Percentiles rank a stretch among this genome's conserved stretches.
These are phyloP conservation scores for Mentha longifolia DNA, from an alignment of 257 asterid species.

Conservation along the genomic window DNA sequence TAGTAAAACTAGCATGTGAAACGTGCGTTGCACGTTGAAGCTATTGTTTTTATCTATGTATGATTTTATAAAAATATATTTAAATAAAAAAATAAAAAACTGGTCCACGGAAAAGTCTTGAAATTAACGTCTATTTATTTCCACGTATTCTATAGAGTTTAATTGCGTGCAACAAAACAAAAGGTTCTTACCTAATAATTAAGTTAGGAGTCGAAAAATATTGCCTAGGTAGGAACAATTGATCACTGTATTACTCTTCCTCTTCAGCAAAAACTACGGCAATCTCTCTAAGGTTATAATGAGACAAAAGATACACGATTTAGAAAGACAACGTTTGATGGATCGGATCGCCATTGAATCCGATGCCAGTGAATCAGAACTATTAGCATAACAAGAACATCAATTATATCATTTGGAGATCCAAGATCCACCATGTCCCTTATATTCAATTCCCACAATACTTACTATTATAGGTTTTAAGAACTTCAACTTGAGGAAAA, in stretches of 20 bases:
- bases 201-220: neutral
- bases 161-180: neutral
- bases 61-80: too few species aligned
- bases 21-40: too few species aligned
- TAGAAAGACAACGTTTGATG: slow-evolving; percentile 3
- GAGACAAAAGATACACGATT: slow-evolving; percentile 12
- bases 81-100: too few species aligned
- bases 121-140: too few species aligned
- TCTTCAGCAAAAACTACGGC: neutral
- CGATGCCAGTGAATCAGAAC: slow-evolving; percentile 1
- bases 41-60: too few species aligned
- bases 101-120: too few species aligned
- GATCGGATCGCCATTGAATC: slow-evolving; percentile 20
- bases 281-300: neutral
- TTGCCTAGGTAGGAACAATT: neutral
- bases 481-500: neutral
- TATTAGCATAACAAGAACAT: neutral
- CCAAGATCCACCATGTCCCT: slow-evolving; percentile 7
- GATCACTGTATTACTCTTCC: neutral
- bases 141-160: too few species aligned
- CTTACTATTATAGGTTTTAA: slow-evolving; percentile 17
- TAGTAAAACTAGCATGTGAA: too few species aligned
- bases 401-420: slow-evolving; percentile 7
- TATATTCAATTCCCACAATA: neutral
- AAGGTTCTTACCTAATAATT: neutral